These are phyloP conservation scores for Pseudozyma hubeiensis DNA, from an alignment of 1,284 basidiomycete genomes.

Conservation along the genomic window DNA sequence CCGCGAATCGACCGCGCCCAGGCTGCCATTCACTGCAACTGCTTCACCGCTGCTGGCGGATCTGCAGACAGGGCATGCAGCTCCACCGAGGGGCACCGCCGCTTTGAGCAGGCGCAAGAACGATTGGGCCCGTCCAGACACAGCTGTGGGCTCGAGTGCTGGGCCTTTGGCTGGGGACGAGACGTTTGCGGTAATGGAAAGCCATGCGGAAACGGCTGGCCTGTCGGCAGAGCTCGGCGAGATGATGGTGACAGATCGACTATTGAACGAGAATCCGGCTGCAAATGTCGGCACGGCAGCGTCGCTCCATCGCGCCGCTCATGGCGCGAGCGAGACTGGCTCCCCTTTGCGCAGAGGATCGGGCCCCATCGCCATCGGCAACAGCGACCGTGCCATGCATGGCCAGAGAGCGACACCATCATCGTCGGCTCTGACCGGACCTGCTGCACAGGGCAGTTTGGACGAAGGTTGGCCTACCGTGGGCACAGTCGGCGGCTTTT, in stretches of 20 bases:
- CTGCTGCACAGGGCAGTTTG: constrained; percentile 15
- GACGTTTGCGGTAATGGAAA: constrained; percentile 18
- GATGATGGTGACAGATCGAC: constrained; percentile 34
- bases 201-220: constrained; percentile 1
- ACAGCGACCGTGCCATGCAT: constrained; percentile 23
- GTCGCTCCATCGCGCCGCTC: constrained; percentile 8
- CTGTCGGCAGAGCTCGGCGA: constrained; percentile 25
- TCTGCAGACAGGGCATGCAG: constrained; percentile 14
- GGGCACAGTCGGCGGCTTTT: constrained; percentile 32
- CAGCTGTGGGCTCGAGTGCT: constrained; percentile 41
- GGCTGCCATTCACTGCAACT: constrained; percentile 4
- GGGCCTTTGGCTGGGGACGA: constrained; percentile 39
- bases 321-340: constrained; percentile 22
- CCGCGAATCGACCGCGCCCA: background rate
- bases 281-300: constrained; percentile 1
- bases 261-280: constrained; percentile 25
- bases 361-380: constrained; percentile 32
- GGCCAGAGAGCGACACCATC: constrained; percentile 12
- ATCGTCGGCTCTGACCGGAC: constrained; percentile 11
- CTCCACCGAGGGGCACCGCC: constrained; percentile 25
- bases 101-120: constrained; percentile 34
- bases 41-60: constrained; percentile 15
- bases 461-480: constrained; percentile 31
- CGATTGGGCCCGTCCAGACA: constrained; percentile 54
- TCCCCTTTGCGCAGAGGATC: constrained; percentile 35